These are phyloP conservation scores for Chenopodium quinoa DNA, from an alignment of 148 eudicot genomes.

Conservation along the genomic window DNA sequence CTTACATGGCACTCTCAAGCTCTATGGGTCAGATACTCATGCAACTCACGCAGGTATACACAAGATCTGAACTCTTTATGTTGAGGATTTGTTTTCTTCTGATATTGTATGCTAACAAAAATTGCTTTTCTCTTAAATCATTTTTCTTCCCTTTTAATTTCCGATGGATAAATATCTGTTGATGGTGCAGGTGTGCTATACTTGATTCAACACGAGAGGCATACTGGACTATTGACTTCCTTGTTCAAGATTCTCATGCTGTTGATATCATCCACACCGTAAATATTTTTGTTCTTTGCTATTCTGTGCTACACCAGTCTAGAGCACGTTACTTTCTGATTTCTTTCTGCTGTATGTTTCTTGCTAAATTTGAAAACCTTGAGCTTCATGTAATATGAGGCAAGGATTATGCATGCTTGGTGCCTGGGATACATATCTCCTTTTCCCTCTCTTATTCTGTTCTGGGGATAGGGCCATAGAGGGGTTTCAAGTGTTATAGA, in stretches of 20 bases:
- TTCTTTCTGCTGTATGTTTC: neutral
- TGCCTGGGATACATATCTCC: neutral
- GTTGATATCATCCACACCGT: conserved; percentile 94
- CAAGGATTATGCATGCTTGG: neutral
- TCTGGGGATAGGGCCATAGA: neutral
- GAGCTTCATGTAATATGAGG: neutral
- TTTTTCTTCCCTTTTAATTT: neutral
- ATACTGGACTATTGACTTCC: conserved; percentile 65
- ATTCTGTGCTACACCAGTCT: neutral
- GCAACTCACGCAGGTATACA: conserved; percentile 83
- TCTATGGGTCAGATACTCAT: conserved; percentile 93
- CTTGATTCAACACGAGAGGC: conserved; percentile 73
- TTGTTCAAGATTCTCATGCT: conserved; percentile 75
- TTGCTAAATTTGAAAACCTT: conserved; percentile 1
- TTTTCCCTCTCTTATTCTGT: neutral
- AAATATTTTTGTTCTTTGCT: conserved; percentile 24
- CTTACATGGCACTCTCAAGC: conserved; percentile 86
- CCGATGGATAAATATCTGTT: neutral
- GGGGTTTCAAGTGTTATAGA: neutral
- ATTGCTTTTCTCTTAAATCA: neutral
- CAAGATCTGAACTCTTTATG: neutral
- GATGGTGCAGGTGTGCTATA: conserved; percentile 63
- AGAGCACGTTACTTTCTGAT: neutral
- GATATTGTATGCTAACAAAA: conserved; percentile 15
- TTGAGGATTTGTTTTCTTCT: conserved; percentile 2